phyloP scores from a whole-genome alignment of 306 rosid genomes.

The Prunus fruticosa region DNA sequence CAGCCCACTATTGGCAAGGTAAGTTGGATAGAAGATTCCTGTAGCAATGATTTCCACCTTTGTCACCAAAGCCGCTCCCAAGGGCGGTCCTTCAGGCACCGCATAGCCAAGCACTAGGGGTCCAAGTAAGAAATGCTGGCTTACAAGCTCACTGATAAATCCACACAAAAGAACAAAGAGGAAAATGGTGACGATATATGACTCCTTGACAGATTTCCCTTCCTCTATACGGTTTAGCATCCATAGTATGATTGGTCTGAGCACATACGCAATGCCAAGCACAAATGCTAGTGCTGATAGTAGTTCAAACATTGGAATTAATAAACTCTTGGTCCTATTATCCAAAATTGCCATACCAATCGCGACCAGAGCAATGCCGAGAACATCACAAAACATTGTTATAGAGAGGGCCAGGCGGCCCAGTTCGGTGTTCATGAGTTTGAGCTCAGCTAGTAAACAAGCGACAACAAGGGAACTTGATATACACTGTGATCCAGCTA shows the following conservation, averaged over 20 bases:
- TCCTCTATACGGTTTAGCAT: conserved; percentile 6
- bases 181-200: conserved; percentile 16
- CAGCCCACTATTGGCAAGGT: conserved; percentile 55
- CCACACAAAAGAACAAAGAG: conserved; percentile 28
- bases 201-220: conserved; percentile 30
- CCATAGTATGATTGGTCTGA: conserved; percentile 38
- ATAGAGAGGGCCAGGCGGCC: conserved; percentile 54
- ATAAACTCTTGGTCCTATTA: background rate
- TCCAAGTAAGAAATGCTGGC: conserved; percentile 58
- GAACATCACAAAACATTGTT: conserved; percentile 36
- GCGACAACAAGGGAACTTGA: conserved; percentile 41
- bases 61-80: conserved; percentile 44
- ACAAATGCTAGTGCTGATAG: conserved; percentile 19
- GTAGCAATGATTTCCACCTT: conserved; percentile 41
- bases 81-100: conserved; percentile 63
- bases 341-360: conserved; percentile 13
- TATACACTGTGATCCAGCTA: conserved; percentile 38
- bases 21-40: conserved; percentile 48
- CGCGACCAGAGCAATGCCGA: conserved; percentile 17
- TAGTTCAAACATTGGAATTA: background rate
- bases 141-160: conserved; percentile 38
- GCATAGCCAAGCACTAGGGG: conserved; percentile 51
- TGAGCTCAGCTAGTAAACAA: conserved; percentile 50
- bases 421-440: conserved; percentile 49
- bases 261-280: background rate